Conservation (phyloP, 768 basidiomycete species). For the Kwoniella sp. region DNA sequence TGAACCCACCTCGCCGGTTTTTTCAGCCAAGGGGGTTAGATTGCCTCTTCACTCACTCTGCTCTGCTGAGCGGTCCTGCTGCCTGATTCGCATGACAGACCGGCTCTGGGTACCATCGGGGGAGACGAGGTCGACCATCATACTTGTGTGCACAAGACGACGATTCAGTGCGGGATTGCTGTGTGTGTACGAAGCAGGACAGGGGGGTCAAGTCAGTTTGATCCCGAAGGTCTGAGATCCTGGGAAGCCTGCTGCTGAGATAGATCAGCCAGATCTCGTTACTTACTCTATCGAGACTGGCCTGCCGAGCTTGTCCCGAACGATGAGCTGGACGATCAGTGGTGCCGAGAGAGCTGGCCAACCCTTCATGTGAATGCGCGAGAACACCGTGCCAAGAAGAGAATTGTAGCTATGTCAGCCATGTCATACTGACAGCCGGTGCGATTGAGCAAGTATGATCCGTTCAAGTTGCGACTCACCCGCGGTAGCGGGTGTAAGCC, state of each 20-base stretch:
- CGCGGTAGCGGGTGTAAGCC: slow-evolving; percentile 6
- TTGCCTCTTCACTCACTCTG: slow-evolving; percentile 4
- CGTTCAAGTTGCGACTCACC: too few relatives aligned
- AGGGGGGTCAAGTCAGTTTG: too few relatives aligned
- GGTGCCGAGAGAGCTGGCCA: slow-evolving; percentile 20
- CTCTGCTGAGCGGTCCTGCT: background rate
- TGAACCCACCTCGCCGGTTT: too few relatives aligned
- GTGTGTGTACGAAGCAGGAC: background rate
- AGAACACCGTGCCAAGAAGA: too few relatives aligned
- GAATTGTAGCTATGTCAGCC: background rate
- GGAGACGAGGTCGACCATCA: slow-evolving; percentile 23
- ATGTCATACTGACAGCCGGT: background rate
- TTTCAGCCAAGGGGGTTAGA: background rate
- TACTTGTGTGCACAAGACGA: slow-evolving; percentile 17
- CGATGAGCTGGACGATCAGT: slow-evolving; percentile 16
- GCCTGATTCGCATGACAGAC: slow-evolving; percentile 15
- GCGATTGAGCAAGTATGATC: too few relatives aligned
- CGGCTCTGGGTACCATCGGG: slow-evolving; percentile 11
- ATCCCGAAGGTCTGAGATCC: too few relatives aligned
- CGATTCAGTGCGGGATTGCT: slow-evolving; percentile 11
- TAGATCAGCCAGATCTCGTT: background rate
- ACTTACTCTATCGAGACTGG: slow-evolving; percentile 15
- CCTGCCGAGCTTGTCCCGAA: slow-evolving; percentile 3
- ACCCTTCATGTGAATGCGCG: too few relatives aligned
- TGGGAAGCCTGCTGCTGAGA: background rate